Conservation (phyloP, 2,329 filamentous ascomycete species). For the Penicillium corylophilum region DNA sequence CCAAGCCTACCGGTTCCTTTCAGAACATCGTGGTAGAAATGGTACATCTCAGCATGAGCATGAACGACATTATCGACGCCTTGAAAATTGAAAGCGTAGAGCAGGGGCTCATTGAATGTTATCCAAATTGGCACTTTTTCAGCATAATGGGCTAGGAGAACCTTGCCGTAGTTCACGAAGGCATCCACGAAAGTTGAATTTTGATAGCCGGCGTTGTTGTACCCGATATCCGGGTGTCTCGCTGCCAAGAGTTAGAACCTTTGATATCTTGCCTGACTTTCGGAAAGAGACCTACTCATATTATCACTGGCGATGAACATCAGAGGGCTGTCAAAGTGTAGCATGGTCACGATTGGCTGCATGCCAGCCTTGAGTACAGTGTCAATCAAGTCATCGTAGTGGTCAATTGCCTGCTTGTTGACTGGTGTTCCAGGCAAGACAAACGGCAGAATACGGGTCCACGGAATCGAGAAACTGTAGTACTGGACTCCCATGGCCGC, state of each 20-base stretch:
- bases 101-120: slow-evolving; percentile 43
- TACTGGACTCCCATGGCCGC: slow-evolving; percentile 41
- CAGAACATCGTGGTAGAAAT: slow-evolving; percentile 41
- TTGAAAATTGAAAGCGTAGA: slow-evolving; percentile 46
- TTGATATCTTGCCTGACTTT: background rate
- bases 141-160: slow-evolving; percentile 40
- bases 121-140: slow-evolving; percentile 44
- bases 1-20: slow-evolving; percentile 46
- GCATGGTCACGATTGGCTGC: slow-evolving; percentile 46
- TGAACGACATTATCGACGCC: slow-evolving; percentile 51
- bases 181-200: slow-evolving; percentile 44
- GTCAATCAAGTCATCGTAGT: slow-evolving; percentile 52
- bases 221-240: slow-evolving; percentile 25
- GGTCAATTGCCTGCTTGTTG: slow-evolving; percentile 47
- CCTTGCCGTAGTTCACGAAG: slow-evolving; percentile 40
- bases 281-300: slow-evolving; percentile 7
- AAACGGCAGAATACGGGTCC: slow-evolving; percentile 52
- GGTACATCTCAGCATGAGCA: slow-evolving; percentile 40
- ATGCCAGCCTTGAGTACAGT: slow-evolving; percentile 45
- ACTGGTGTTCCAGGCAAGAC: slow-evolving; percentile 44
- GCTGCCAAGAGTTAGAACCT: slow-evolving; percentile 5
- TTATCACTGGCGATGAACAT: slow-evolving; percentile 24
- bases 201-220: slow-evolving; percentile 32
- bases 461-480: slow-evolving; percentile 49
- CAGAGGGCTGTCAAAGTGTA: slow-evolving; percentile 31